Conservation (phyloP, 306 rosid species). For the Purshia tridentata region DNA sequence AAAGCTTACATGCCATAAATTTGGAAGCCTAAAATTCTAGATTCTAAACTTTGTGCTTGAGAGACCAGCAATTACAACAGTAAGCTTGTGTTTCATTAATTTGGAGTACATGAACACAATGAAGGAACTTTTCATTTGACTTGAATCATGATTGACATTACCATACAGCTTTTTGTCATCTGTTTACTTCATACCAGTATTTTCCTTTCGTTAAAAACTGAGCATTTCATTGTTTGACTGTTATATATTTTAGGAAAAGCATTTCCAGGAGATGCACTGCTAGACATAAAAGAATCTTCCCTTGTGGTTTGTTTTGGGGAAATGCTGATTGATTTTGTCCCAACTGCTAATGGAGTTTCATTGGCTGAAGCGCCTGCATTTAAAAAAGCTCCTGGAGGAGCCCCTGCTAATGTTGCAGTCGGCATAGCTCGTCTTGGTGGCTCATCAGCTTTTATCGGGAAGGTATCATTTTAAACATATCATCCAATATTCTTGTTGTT, state of each 20-base stretch:
- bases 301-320: constrained; percentile 93
- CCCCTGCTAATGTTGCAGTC: constrained; percentile 98
- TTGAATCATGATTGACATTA: constrained; percentile 4
- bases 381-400: constrained; percentile 97
- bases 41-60: neutral
- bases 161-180: neutral
- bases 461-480: constrained; percentile 45
- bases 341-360: constrained; percentile 72
- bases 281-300: constrained; percentile 65
- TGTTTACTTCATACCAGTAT: neutral
- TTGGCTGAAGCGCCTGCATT: constrained; percentile 92
- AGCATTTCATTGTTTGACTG: constrained; percentile 15
- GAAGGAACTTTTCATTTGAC: neutral
- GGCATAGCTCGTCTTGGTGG: constrained; percentile 94
- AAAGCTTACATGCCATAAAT: neutral
- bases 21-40: neutral
- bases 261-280: constrained; percentile 47
- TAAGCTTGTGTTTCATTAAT: neutral
- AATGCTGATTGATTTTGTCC: constrained; percentile 96
- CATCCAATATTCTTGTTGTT: constrained; percentile 20
- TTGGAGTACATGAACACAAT: too few species aligned
- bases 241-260: constrained; percentile 56
- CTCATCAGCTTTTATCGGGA: constrained; percentile 90
- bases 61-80: neutral
- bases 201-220: neutral